Evolutionary conservation across 805 yeast species (phyloP), one percentile per base, ranked within the genome.

Genomic region (Martiniozyma abietophila): DNA sequence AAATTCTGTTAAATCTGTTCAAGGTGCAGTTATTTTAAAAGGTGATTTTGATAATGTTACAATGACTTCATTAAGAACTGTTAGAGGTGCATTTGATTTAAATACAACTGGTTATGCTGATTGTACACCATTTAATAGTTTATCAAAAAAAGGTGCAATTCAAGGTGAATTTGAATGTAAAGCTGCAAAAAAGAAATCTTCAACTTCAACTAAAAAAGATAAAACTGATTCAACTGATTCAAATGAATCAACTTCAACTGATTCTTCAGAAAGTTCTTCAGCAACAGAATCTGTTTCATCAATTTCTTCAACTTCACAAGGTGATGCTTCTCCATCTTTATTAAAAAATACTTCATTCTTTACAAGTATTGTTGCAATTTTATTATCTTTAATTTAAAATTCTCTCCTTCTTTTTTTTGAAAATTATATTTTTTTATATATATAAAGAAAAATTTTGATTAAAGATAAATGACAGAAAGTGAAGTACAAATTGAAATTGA

Each of bases 31-130:
- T 47, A 69, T 68, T 57, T 63, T 89, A 46, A 62, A 61, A 46
- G 98, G 98, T 70, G 66, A 71, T 62, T 84, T 85, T 64, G 68
- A 76, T 58, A 72, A 76, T 54, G 92, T 92, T 55, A 65, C 85
- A 42, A 73, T 92, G 59, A 74, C 79, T 46, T 53, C 73, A 23
- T 75, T 92, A 59, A 67, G 62, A 50, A 73, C 80, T 53, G 95
- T 92, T 52, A 74, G 75, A 58, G 98, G 98, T 74, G 96, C 95
- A 62, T 94, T 88, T 65, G 65, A 66, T 54, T 70, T 92, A 55
- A 80, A 79, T 58, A 71, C 95, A 41, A 48, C 56, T 27, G 80
- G 83, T 57, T 79, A 80, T 53, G 76, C 84, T 64, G 76, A 85
- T 64, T 92, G 98, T 76, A 59, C 69, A 43, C 66, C 70, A 36